Evolutionary conservation across 2,329 filamentous ascomycete genomes (phyloP).

Genomic region (Hymenoscyphus linearis): DNA sequence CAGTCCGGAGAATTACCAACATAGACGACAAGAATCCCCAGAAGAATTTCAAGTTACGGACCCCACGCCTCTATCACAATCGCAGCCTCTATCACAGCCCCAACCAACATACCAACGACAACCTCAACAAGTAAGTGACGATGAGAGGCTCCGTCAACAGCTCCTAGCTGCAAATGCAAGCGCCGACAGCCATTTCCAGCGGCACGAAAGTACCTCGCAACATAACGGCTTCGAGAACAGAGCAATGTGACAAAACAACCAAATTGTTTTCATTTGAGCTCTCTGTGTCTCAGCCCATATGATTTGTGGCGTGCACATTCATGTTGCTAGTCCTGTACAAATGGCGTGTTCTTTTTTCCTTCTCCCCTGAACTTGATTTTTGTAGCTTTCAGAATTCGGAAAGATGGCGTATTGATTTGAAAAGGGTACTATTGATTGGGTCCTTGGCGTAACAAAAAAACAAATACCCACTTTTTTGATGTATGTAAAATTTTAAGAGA

Average conservation of each 20-base stretch:
- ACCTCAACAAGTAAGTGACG: conserved; percentile 5
- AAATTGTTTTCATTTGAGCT: not conserved
- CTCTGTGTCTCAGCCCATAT: not conserved
- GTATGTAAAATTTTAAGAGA: not conserved
- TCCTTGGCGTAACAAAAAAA: not conserved
- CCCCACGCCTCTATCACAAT: not conserved
- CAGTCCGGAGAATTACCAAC: not conserved
- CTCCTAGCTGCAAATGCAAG: conserved; percentile 7
- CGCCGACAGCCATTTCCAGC: not conserved
- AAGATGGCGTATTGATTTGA: not conserved
- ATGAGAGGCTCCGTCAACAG: conserved; percentile 11
- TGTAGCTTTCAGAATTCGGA: not conserved
- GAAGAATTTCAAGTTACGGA: not conserved
- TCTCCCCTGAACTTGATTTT: not conserved
- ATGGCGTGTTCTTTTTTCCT: not conserved
- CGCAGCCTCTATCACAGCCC: not conserved
- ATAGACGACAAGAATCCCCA: not conserved
- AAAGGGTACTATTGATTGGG: not conserved
- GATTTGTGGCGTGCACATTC: not conserved
- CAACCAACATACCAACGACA: not conserved
- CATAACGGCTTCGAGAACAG: not conserved
- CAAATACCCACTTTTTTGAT: not conserved
- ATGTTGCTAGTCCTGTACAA: not conserved
- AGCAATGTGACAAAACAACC: not conserved
- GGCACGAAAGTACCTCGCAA: not conserved